These are phyloP conservation scores for Cyberlindnera meyerae DNA, from an alignment of 805 yeast species.

Conservation along the genomic window DNA sequence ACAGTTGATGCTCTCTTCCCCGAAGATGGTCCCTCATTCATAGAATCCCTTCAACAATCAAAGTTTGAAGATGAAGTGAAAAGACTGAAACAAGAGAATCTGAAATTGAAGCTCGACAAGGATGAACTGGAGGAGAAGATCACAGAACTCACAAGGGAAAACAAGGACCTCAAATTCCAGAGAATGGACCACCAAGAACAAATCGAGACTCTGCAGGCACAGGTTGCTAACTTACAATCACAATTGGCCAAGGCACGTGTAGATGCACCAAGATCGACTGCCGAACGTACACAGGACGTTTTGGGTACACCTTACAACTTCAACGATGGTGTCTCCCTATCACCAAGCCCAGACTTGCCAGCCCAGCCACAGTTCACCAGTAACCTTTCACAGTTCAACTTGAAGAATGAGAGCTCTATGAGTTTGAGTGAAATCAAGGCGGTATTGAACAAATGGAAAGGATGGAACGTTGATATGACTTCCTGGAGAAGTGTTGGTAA, in stretches of 20 bases:
- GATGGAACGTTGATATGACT: slow-evolving; percentile 85
- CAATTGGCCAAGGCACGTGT: slow-evolving; percentile 21
- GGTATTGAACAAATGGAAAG: slow-evolving; percentile 66
- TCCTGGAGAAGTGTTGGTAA: slow-evolving; percentile 69
- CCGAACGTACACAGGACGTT: slow-evolving; percentile 20
- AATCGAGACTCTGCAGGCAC: slow-evolving; percentile 27
- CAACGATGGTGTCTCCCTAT: slow-evolving; percentile 18
- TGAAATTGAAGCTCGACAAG: slow-evolving; percentile 11
- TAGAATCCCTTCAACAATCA: slow-evolving; percentile 21
- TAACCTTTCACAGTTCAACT: slow-evolving; percentile 15
- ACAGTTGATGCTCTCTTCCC: slow-evolving; percentile 17
- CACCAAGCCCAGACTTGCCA: slow-evolving; percentile 20
- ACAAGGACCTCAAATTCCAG: slow-evolving; percentile 33
- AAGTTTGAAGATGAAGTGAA: slow-evolving; percentile 19
- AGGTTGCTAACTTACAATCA: slow-evolving; percentile 24
- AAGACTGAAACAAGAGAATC: slow-evolving; percentile 31
- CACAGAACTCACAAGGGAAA: slow-evolving; percentile 31
- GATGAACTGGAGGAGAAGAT: slow-evolving; percentile 27
- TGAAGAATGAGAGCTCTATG: slow-evolving; percentile 24
- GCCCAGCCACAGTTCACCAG: slow-evolving; percentile 11
- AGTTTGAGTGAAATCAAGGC: slow-evolving; percentile 50
- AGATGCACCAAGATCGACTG: slow-evolving; percentile 22
- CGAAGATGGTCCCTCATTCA: slow-evolving; percentile 24
- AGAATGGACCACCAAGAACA: slow-evolving; percentile 33
- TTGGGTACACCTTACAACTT: slow-evolving; percentile 18